phyloP scores from a whole-genome alignment of 1,139 yeast genomes.

The Lodderomyces beijingensis region DNA sequence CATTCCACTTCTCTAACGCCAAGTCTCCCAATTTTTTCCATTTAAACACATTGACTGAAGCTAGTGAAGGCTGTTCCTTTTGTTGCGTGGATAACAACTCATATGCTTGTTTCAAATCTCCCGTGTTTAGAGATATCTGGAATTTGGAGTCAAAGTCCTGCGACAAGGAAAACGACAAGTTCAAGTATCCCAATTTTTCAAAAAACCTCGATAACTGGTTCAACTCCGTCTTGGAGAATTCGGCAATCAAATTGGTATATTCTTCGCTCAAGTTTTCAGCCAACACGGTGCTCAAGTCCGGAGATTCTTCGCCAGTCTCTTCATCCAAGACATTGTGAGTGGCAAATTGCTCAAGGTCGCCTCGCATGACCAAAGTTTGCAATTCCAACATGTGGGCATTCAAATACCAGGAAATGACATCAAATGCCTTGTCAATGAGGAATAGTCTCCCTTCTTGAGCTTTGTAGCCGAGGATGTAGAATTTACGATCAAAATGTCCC shows the following conservation, averaged over 20 bases:
- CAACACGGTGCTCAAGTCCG: slow-evolving; percentile 55
- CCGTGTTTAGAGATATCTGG: slow-evolving; percentile 59
- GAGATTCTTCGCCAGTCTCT: slow-evolving; percentile 36
- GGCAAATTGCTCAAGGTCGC: slow-evolving; percentile 63
- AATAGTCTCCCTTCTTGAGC: slow-evolving; percentile 82
- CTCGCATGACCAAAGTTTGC: slow-evolving; percentile 92
- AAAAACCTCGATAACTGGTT: slow-evolving; percentile 85
- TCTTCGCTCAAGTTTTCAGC: slow-evolving; percentile 60
- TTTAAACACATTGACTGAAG: slow-evolving; percentile 43
- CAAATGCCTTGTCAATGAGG: slow-evolving; percentile 85
- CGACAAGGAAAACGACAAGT: slow-evolving; percentile 77
- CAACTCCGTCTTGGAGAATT: slow-evolving; percentile 63
- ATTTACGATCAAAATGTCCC: slow-evolving; percentile 87
- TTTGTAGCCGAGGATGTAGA: slow-evolving; percentile 83
- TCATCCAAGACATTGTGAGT: slow-evolving; percentile 29
- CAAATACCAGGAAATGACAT: slow-evolving; percentile 75
- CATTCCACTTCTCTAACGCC: slow-evolving; percentile 73
- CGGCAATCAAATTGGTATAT: slow-evolving; percentile 34
- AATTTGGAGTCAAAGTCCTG: slow-evolving; percentile 84
- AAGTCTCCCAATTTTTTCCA: slow-evolving; percentile 94
- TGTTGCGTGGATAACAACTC: slow-evolving; percentile 60
- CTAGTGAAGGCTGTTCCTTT: slow-evolving; percentile 41
- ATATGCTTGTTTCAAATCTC: slow-evolving; percentile 67
- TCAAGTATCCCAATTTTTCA: slow-evolving; percentile 84
- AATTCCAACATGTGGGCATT: slow-evolving; percentile 86